Base-by-base conservation (phyloP, 805 yeast species). In the Suhomyces emberorum region DNA sequence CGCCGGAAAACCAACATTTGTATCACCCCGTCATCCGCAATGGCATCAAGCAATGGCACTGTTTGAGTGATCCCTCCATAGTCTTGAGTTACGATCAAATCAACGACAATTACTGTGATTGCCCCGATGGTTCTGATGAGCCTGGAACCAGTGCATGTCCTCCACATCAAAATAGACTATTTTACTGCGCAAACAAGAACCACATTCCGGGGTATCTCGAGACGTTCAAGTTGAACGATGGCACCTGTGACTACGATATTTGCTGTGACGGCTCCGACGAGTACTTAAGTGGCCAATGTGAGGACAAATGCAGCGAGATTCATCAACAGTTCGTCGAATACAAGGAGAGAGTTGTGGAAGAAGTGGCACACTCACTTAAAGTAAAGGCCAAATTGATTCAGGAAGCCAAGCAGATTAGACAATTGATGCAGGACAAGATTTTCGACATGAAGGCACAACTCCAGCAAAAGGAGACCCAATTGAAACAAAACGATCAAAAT, bases 191-290 rank as follows among this genome's bases (percentile, higher is more conserved):
- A 7, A 93, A 93, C 52, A 65, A 71, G 33, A 95, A 96, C 3
- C 83, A 77, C 46, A 51, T 70, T 4, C 77, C 88, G 0, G 68
- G 70, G 7, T 75, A 68, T 44, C 72, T 93, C 10, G 82, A 88
- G 4, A 71, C 80, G 6, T 76, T 67, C 49, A 73, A 79, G 40
- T 84, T 93, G 12, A 79, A 82, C 49, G 98, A 93, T 60, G 97
- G 97, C 0, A 79, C 82, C 2, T 93, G 98, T 63, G 98, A 93
- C 55, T 85, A 83, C 55, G 83, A 80, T 14, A 36, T 70, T 8
- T 93, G 98, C 59, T 93, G 98, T 61, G 98, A 93, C 61, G 98
- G 98, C 7, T 74, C 88, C 1, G 98, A 93, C 60, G 98, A 93
- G 57, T 57, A 62, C 35, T n/a, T 47, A 18, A 47, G 53, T 5